phyloP scores from a whole-genome alignment of 805 yeast species.

The Hanseniaspora taiwanica region DNA sequence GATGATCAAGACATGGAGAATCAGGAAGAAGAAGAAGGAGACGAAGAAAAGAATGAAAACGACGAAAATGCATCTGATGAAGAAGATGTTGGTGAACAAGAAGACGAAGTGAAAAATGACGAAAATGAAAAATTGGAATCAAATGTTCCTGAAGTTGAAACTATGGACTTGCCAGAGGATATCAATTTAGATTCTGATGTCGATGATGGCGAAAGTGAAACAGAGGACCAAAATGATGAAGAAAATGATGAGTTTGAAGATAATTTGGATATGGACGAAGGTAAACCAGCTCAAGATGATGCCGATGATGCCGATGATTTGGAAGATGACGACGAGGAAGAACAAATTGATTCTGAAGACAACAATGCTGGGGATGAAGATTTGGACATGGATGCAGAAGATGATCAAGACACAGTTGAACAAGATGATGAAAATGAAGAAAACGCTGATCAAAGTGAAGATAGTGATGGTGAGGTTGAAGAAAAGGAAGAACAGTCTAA shows the following conservation, averaged over 20 bases:
- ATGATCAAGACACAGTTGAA: slow-evolving; percentile 17
- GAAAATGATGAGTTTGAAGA: slow-evolving; percentile 15
- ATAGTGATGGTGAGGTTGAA: slow-evolving; percentile 14
- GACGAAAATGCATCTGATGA: slow-evolving; percentile 38
- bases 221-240: slow-evolving; percentile 21
- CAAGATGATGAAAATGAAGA: slow-evolving; percentile 16
- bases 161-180: slow-evolving; percentile 85
- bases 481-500: slow-evolving; percentile 27
- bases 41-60: slow-evolving; percentile 24
- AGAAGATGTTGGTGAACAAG: slow-evolving; percentile 70
- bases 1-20: slow-evolving; percentile 22
- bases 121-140: slow-evolving; percentile 59
- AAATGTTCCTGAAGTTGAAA: slow-evolving; percentile 70
- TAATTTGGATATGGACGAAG: slow-evolving; percentile 21
- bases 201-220: slow-evolving; percentile 39
- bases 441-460: slow-evolving; percentile 20
- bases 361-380: slow-evolving; percentile 18
- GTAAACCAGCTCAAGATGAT: slow-evolving; percentile 20
- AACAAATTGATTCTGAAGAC: slow-evolving; percentile 16
- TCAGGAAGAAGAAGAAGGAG: slow-evolving; percentile 26
- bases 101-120: slow-evolving; percentile 59
- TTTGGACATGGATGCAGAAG: slow-evolving; percentile 19
- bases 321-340: slow-evolving; percentile 7
- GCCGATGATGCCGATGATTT: slow-evolving; percentile 19
- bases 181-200: slow-evolving; percentile 76